phyloP scores from a whole-genome alignment of 768 basidiomycete species.

The Pisolithus microcarpus region DNA sequence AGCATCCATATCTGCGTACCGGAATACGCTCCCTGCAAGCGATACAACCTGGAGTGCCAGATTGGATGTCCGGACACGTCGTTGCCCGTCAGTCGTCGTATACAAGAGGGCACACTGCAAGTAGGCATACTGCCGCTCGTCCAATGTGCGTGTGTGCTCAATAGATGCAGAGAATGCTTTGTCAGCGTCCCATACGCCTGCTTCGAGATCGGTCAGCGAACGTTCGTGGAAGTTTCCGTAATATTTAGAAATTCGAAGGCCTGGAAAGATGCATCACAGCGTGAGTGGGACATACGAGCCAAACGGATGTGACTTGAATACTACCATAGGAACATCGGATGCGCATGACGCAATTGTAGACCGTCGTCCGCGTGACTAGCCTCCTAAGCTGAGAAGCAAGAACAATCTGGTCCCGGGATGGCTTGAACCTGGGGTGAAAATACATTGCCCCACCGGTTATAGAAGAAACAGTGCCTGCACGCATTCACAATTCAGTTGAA shows the following conservation, averaged over 20 bases:
- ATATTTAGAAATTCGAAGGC: conserved; percentile 57
- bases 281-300: background rate
- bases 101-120: conserved; percentile 87
- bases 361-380: conserved; percentile 61
- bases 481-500: background rate
- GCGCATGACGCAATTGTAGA: conserved; percentile 72
- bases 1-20: conserved; percentile 85
- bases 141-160: conserved; percentile 61
- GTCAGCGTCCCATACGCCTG: conserved; percentile 76
- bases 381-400: conserved; percentile 73
- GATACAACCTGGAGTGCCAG: conserved; percentile 75
- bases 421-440: conserved; percentile 86
- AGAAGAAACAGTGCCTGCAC: conserved; percentile 53
- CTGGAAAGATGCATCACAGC: conserved; percentile 26
- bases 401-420: conserved; percentile 52
- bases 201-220: conserved; percentile 64
- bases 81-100: conserved; percentile 67
- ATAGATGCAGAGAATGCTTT: conserved; percentile 71
- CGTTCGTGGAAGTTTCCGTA: conserved; percentile 68
- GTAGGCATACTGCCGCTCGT: conserved; percentile 65
- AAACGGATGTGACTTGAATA: conserved; percentile 4
- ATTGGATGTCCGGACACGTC: conserved; percentile 81
- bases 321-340: conserved; percentile 82
- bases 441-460: conserved; percentile 86
- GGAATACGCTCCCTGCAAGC: conserved; percentile 87